Conservation (phyloP, 2,329 filamentous ascomycete species). For the Stemphylium beticola region DNA sequence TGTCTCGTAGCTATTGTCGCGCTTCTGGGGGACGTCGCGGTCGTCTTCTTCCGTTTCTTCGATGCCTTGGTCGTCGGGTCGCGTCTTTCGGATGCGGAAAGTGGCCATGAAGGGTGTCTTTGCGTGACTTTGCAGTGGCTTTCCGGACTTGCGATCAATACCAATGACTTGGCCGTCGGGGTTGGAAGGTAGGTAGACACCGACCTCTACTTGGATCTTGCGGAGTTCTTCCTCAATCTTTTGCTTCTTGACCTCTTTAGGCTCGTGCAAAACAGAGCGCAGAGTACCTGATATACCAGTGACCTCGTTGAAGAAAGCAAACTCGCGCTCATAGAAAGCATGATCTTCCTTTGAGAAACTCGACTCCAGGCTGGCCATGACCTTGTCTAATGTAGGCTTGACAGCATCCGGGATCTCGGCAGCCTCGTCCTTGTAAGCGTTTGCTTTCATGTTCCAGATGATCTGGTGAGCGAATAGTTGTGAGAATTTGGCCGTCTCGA, state of each 20-base stretch:
- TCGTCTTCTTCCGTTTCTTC: conserved; percentile 44
- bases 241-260: conserved; percentile 96
- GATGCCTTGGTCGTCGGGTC: conserved; percentile 46
- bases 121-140: conserved; percentile 95
- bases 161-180: conserved; percentile 96
- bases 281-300: conserved; percentile 95
- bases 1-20: conserved; percentile 76
- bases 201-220: conserved; percentile 95
- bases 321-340: conserved; percentile 91
- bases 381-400: conserved; percentile 90
- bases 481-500: conserved; percentile 97
- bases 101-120: conserved; percentile 99
- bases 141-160: conserved; percentile 97
- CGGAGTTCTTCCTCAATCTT: conserved; percentile 99
- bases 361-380: conserved; percentile 81
- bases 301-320: conserved; percentile 97
- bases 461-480: conserved; percentile 98
- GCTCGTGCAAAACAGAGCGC: conserved; percentile 87
- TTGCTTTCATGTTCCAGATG: conserved; percentile 99
- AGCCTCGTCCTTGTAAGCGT: conserved; percentile 96
- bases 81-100: conserved; percentile 90
- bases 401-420: conserved; percentile 87
- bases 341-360: conserved; percentile 82
- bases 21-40: conserved; percentile 34
- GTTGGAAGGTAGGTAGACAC: conserved; percentile 96